Evolutionary conservation across 306 rosid species (phyloP), one percentile per base, ranked within the genome.

Genomic region (Quercus gilva): DNA sequence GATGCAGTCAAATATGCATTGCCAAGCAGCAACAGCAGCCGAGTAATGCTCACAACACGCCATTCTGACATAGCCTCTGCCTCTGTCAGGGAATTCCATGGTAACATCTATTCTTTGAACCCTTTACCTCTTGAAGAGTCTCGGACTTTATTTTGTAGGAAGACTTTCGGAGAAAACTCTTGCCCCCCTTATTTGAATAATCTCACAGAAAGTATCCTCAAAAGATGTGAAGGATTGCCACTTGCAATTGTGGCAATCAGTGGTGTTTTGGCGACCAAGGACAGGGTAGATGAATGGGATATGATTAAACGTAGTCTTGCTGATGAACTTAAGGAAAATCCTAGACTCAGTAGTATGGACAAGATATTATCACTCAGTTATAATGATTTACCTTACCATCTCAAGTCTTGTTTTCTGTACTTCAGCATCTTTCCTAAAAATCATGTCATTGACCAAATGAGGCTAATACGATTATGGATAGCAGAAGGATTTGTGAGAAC

Each of bases 41-140:
- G 90, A 85, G 81, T 89, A 10, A 82, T 89, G 84, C 18, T 89
- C 37, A 89, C 92, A 18, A 89, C 92, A 4, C 85, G 92, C 20
- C 80, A 83, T 23, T 82, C 28, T 73, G 87, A 84, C 6, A 81
- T 86, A 41, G 92, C 92, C 19, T 71, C 69, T 68, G 59, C 78
- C 74, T 82, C 89, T 23, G 78, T 88, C 33, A 64, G 65, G 0
- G 89, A 83, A 55, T 70, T 74, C 21, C 55, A 64, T 13, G 84
- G 87, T 45, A 85, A 83, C 78, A 67, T 73, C 35, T 83, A 80
- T 67, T 61, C 64, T 71, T 77, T 70, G 80, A 87, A 89, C 13
- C 85, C 85, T 80, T 86, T 89, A 70, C 83, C 87, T 18, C 74
- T 52, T 51, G 67, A 78, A 63, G 90, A 84, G 69, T 82, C 90